Evolutionary conservation across 768 basidiomycete species (phyloP).

Genomic region (Kwoniella bestiolae): DNA sequence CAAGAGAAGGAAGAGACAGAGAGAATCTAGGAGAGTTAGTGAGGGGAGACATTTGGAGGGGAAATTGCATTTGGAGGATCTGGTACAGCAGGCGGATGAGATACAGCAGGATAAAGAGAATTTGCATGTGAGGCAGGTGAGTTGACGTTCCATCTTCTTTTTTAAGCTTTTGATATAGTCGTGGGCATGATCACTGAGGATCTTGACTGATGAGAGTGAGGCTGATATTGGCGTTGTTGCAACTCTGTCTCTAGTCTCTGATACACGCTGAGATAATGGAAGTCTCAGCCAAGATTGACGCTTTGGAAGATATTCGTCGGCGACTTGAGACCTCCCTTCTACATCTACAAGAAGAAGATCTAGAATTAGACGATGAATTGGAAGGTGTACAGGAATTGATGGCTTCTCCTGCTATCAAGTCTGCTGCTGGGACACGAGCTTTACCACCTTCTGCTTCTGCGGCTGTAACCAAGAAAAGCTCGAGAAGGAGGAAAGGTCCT

Average conservation of each 20-base stretch:
- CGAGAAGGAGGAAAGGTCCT: slow-evolving; percentile 80
- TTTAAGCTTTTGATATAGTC: not conserved
- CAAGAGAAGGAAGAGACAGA: slow-evolving; percentile 57
- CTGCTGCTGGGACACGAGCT: slow-evolving; percentile 54
- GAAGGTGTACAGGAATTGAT: slow-evolving; percentile 86
- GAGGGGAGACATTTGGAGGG: slow-evolving; percentile 65
- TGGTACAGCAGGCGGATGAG: slow-evolving; percentile 80
- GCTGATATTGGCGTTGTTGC: no score
- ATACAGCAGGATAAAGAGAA: slow-evolving; percentile 92
- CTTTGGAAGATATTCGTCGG: slow-evolving; percentile 76
- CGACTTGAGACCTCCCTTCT: slow-evolving; percentile 82
- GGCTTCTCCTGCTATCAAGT: slow-evolving; percentile 54
- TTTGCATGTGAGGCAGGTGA: slow-evolving; percentile 80
- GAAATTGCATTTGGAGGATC: slow-evolving; percentile 79
- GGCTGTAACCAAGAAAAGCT: slow-evolving; percentile 59
- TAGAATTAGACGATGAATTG: slow-evolving; percentile 95
- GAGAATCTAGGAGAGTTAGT: slow-evolving; percentile 56
- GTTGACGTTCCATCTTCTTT: slow-evolving; percentile 47
- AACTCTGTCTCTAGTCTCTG: slow-evolving; percentile 65
- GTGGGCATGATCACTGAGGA: no score
- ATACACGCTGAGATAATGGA: slow-evolving; percentile 85
- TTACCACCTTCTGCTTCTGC: slow-evolving; percentile 61
- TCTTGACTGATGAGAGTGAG: no score
- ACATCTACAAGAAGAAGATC: slow-evolving; percentile 88
- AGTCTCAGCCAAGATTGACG: slow-evolving; percentile 85